Evolutionary conservation across 2,329 filamentous ascomycete genomes (phyloP).

Genomic region (Neocatenulostroma microsporum): DNA sequence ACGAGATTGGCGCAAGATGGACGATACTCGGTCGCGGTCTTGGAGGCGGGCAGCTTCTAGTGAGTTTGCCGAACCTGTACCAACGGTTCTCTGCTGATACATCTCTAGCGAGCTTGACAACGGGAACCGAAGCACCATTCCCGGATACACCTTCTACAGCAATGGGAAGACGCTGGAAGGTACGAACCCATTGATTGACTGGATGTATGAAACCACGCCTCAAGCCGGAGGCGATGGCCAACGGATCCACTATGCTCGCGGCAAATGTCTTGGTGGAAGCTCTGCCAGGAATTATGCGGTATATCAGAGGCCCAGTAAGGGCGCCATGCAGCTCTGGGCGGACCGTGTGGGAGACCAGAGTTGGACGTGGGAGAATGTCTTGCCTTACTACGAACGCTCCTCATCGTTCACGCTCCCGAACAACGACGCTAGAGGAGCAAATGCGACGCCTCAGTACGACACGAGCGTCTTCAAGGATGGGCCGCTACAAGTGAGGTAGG

Average conservation of each 20-base stretch:
- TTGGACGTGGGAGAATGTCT: slow-evolving; percentile 20
- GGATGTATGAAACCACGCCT: slow-evolving; percentile 20
- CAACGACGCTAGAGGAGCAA: slow-evolving; percentile 14
- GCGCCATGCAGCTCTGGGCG: slow-evolving; percentile 28
- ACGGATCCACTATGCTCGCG: slow-evolving; percentile 20
- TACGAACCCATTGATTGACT: slow-evolving; percentile 19
- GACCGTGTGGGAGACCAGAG: slow-evolving; percentile 29
- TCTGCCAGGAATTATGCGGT: slow-evolving; percentile 21
- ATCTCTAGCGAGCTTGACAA: slow-evolving; percentile 9
- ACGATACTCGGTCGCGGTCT: slow-evolving; percentile 12
- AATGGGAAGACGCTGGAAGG: slow-evolving; percentile 1
- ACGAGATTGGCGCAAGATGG: slow-evolving; percentile 12
- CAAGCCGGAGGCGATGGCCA: slow-evolving; percentile 10
- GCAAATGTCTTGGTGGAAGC: slow-evolving; percentile 23
- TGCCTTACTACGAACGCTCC: slow-evolving; percentile 17
- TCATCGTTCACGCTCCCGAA: slow-evolving; percentile 18
- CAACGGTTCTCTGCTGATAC: background rate
- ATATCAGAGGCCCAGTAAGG: slow-evolving; percentile 25
- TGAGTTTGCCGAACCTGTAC: background rate
- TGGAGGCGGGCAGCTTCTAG: slow-evolving; percentile 19
- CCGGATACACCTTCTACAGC: background rate
- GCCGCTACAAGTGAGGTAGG: background rate
- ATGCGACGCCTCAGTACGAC: slow-evolving; percentile 20
- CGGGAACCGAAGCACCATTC: slow-evolving; percentile 8
- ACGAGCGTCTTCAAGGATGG: background rate